These are phyloP conservation scores for Macrolepiota albuminosa DNA, from an alignment of 768 basidiomycete species.

Conservation along the genomic window DNA sequence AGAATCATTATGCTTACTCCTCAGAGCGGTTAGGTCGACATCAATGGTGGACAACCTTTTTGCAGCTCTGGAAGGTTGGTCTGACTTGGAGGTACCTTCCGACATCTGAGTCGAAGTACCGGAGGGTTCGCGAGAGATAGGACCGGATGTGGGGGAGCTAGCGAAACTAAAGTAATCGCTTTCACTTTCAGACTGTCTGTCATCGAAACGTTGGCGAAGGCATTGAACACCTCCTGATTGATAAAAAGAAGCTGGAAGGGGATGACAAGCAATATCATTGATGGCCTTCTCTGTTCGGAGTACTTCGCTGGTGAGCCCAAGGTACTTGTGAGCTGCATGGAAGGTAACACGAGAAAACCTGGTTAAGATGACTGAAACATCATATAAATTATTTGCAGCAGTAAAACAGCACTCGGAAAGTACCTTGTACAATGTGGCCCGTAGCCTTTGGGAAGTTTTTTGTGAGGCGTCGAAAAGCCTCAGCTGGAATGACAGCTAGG, in stretches of 20 bases:
- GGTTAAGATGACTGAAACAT: slow-evolving; percentile 76
- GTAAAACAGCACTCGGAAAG: background rate
- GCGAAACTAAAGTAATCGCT: slow-evolving; percentile 52
- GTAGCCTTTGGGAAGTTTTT: slow-evolving; percentile 97
- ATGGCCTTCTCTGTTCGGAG: slow-evolving; percentile 96
- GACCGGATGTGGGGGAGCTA: slow-evolving; percentile 21
- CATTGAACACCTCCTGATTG: slow-evolving; percentile 87
- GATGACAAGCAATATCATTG: slow-evolving; percentile 95
- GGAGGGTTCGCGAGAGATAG: slow-evolving; percentile 20
- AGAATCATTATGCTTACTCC: slow-evolving; percentile 6
- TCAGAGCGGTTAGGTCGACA: background rate
- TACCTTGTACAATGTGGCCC: slow-evolving; percentile 93
- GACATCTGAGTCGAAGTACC: slow-evolving; percentile 11
- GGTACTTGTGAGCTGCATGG: slow-evolving; percentile 93
- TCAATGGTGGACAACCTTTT: slow-evolving; percentile 9
- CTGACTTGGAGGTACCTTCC: slow-evolving; percentile 15
- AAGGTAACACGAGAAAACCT: slow-evolving; percentile 97
- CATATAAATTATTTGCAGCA: slow-evolving; percentile 6
- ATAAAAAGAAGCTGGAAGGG: slow-evolving; percentile 87
- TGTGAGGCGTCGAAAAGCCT: slow-evolving; percentile 90
- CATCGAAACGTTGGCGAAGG: slow-evolving; percentile 87
- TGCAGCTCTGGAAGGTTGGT: slow-evolving; percentile 8
- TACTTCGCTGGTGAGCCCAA: slow-evolving; percentile 92
- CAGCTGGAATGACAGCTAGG: slow-evolving; percentile 97
- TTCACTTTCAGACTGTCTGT: slow-evolving; percentile 44